phyloP scores from a whole-genome alignment of 805 yeast species.

The Wickerhamiella vanderwaltii region DNA sequence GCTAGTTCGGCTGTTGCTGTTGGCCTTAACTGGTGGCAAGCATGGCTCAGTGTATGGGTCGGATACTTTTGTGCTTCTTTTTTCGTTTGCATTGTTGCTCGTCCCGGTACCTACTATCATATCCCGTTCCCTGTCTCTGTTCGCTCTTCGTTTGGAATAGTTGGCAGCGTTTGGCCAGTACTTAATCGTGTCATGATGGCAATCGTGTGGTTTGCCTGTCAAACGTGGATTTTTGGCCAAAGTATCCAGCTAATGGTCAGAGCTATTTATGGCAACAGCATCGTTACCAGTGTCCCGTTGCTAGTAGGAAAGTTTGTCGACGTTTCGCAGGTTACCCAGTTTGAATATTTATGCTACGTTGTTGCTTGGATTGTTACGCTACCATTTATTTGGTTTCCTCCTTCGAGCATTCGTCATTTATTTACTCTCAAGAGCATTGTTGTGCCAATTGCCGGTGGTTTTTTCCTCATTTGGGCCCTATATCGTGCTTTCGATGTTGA shows the following conservation, averaged over 20 bases:
- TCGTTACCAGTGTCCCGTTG: slow-evolving; percentile 38
- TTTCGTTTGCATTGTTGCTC: slow-evolving; percentile 53
- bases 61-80: slow-evolving; percentile 60
- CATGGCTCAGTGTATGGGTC: slow-evolving; percentile 76
- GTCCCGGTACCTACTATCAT: slow-evolving; percentile 70
- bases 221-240: slow-evolving; percentile 70
- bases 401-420: slow-evolving; percentile 67
- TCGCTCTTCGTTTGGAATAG: slow-evolving; percentile 76
- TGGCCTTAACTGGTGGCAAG: slow-evolving; percentile 79
- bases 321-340: slow-evolving; percentile 45
- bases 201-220: slow-evolving; percentile 77
- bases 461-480: slow-evolving; percentile 69
- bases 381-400: slow-evolving; percentile 69
- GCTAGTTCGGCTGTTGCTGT: slow-evolving; percentile 69
- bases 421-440: slow-evolving; percentile 67
- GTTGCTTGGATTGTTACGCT: slow-evolving; percentile 65
- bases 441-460: slow-evolving; percentile 71
- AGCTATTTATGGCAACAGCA: slow-evolving; percentile 40
- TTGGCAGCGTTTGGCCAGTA: slow-evolving; percentile 77
- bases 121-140: slow-evolving; percentile 70
- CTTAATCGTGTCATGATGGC: slow-evolving; percentile 77
- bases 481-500: slow-evolving; percentile 56
- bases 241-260: slow-evolving; percentile 65
- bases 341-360: slow-evolving; percentile 59
- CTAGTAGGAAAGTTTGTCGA: slow-evolving; percentile 17